Conservation (phyloP, 805 yeast species). For the Saccharomycopsis synnaedendra region DNA sequence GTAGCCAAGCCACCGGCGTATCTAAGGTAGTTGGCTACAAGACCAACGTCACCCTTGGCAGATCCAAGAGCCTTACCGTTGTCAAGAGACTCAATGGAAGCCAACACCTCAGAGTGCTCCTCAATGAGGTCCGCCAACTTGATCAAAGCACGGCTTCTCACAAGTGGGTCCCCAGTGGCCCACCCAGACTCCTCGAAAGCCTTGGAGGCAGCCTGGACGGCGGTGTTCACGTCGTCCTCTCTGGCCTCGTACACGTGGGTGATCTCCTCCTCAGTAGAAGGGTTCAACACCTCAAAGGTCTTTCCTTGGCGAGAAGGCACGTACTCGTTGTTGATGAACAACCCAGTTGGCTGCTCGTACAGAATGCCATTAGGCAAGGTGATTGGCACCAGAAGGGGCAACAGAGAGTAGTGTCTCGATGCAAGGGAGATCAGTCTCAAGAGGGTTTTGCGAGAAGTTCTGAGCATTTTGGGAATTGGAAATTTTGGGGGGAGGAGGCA, state of each 20-base stretch:
- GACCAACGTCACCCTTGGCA: slow-evolving; percentile 57
- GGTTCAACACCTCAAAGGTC: slow-evolving; percentile 44
- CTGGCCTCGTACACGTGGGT: slow-evolving; percentile 47
- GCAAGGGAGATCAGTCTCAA: slow-evolving; percentile 2
- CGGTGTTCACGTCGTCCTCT: slow-evolving; percentile 54
- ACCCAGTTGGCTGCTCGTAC: slow-evolving; percentile 75
- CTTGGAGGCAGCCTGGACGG: slow-evolving; percentile 54
- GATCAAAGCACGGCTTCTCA: slow-evolving; percentile 39
- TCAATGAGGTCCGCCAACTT: slow-evolving; percentile 65
- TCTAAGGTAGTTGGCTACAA: slow-evolving; percentile 54
- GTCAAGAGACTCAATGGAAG: slow-evolving; percentile 61
- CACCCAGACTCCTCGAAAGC: slow-evolving; percentile 48
- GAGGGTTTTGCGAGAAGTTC: slow-evolving; percentile 8
- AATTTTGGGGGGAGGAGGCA: no score
- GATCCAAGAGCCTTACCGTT: slow-evolving; percentile 65
- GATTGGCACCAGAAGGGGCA: slow-evolving; percentile 37
- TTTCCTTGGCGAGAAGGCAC: slow-evolving; percentile 43
- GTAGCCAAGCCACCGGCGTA: slow-evolving; percentile 68
- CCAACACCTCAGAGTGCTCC: slow-evolving; percentile 47
- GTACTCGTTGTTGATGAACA: slow-evolving; percentile 72
- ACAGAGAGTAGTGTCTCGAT: slow-evolving; percentile 21
- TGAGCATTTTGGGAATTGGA: slow-evolving; percentile 4
- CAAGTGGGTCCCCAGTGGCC: slow-evolving; percentile 47
- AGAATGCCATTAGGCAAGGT: slow-evolving; percentile 54
- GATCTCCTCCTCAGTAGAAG: slow-evolving; percentile 53